Percentiles rank a stretch among this genome's conserved stretches.
Evolutionary conservation across 2,329 filamentous ascomycete species (phyloP).

Genomic region (Paraphaeosphaeria minitans): DNA sequence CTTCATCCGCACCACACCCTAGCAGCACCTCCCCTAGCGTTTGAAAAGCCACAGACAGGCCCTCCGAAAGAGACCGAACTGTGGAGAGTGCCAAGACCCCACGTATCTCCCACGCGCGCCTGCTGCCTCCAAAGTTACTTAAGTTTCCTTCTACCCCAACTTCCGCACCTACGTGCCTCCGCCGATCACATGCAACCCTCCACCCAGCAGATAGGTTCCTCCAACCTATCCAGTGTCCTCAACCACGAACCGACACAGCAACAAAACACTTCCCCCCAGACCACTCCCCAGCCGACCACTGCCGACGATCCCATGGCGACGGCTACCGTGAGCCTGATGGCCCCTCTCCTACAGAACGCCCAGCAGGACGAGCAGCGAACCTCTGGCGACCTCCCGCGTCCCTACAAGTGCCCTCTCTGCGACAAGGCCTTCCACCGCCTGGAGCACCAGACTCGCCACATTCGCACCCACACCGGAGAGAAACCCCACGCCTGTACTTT

Average conservation of each 20-base stretch:
- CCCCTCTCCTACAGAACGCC: constrained; percentile 64
- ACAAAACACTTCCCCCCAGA: constrained; percentile 15
- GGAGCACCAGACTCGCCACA: constrained; percentile 91
- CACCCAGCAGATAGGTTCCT: constrained; percentile 42
- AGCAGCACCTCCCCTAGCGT: no score
- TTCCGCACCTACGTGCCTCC: constrained; percentile 31
- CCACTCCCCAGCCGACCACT: constrained; percentile 10
- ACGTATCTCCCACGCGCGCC: no score
- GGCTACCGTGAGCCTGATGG: constrained; percentile 55
- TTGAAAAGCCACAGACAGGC: no score
- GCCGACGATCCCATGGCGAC: constrained; percentile 46
- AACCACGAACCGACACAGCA: constrained; percentile 37
- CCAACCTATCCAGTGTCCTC: constrained; percentile 43
- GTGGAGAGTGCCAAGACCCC: no score
- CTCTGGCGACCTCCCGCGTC: constrained; percentile 78
- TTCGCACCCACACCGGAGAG: constrained; percentile 95
- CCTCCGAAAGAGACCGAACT: not conserved
- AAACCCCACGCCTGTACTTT: constrained; percentile 97
- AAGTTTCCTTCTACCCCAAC: constrained; percentile 38
- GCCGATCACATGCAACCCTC: constrained; percentile 48
- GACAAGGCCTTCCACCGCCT: constrained; percentile 98
- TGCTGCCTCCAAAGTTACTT: not conserved
- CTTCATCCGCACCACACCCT: constrained; percentile 7
- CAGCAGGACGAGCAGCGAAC: constrained; percentile 64
- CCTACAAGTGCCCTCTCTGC: constrained; percentile 98